Conservation (phyloP, 2,329 filamentous ascomycete genomes). For the Dactylellina sp. region DNA sequence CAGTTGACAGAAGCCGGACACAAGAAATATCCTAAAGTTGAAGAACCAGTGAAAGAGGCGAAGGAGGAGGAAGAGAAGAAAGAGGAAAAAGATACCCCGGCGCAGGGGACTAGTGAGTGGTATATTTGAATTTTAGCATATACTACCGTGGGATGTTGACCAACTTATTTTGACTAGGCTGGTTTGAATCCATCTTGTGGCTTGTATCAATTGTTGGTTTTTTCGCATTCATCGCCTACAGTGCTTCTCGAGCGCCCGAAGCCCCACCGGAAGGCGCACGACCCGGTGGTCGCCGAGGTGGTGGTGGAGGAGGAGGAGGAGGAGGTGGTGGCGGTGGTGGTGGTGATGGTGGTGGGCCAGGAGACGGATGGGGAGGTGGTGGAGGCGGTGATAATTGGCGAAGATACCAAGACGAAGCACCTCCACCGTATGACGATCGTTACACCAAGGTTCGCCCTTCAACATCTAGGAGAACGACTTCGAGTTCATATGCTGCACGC, state of each 20-base stretch:
- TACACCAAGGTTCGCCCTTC: constrained; percentile 30
- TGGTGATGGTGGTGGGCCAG: constrained; percentile 37
- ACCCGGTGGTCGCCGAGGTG: constrained; percentile 15
- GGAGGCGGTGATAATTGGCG: constrained; percentile 51
- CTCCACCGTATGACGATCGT: constrained; percentile 46
- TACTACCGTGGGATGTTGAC: not conserved
- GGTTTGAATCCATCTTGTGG: constrained; percentile 50
- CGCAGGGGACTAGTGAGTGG: constrained; percentile 11
- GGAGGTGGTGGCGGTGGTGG: constrained; percentile 42
- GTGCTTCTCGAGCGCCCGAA: constrained; percentile 42
- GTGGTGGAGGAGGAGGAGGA: constrained; percentile 28
- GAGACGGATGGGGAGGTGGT: constrained; percentile 51
- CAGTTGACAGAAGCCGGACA: constrained; percentile 55
- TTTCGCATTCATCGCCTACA: constrained; percentile 51
- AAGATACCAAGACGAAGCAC: constrained; percentile 46
- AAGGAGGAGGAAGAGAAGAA: constrained; percentile 36
- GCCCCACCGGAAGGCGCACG: constrained; percentile 33
- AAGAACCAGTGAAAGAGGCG: constrained; percentile 35
- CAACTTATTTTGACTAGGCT: constrained; percentile 16
- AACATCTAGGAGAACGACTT: constrained; percentile 30
- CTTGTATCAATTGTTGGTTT: constrained; percentile 46
- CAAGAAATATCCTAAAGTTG: constrained; percentile 49
- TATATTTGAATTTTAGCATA: not conserved
- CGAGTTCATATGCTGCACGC: constrained; percentile 16
- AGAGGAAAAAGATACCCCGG: constrained; percentile 24